These are phyloP conservation scores for Sarocladium oryzae DNA, from an alignment of 2,329 filamentous ascomycete species.

Conservation along the genomic window DNA sequence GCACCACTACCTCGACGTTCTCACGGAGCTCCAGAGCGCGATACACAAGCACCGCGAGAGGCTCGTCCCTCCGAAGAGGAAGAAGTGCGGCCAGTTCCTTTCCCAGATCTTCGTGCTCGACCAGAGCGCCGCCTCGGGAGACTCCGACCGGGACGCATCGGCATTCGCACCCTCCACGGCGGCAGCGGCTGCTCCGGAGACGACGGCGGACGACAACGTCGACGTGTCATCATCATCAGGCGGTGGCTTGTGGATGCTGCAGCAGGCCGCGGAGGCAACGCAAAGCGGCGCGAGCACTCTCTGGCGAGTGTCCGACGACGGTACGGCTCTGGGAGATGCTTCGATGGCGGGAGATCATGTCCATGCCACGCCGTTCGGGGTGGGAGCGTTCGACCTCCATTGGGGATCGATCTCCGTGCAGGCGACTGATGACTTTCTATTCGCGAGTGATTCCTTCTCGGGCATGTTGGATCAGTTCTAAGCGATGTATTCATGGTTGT, in stretches of 20 bases:
- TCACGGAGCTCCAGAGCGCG: conserved; percentile 39
- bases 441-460: background rate
- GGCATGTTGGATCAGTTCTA: conserved; percentile 3
- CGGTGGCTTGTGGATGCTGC: background rate
- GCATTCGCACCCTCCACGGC: background rate
- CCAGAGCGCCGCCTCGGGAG: background rate
- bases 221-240: no score
- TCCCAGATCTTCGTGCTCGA: background rate
- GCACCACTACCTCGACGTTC: conserved; percentile 50
- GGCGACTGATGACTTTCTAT: conserved; percentile 1
- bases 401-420: conserved; percentile 1
- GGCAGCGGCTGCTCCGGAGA: no score
- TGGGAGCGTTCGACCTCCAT: background rate
- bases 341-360: background rate
- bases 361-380: background rate
- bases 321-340: background rate
- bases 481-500: background rate
- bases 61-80: background rate
- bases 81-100: background rate
- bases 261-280: background rate
- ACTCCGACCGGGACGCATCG: background rate
- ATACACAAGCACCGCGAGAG: conserved; percentile 23
- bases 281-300: background rate
- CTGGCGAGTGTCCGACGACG: background rate
- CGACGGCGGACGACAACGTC: no score